Base-by-base conservation (phyloP, 192 early-diverging fungal genomes). In the Oehlia diaphana region DNA sequence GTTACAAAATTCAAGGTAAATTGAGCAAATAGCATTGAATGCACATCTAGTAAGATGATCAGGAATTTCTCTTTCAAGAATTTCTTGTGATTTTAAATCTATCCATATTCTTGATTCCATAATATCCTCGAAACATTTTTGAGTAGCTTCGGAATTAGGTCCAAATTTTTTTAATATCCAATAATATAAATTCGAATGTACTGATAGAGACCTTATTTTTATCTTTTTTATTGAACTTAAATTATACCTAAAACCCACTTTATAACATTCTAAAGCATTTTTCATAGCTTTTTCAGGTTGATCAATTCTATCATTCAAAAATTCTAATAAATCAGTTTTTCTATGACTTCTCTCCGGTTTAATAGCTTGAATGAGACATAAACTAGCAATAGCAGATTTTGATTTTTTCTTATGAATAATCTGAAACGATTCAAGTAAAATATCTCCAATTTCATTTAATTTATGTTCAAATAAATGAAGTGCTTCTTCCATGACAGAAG, bases 401-500 rank as follows among this genome's bases (percentile, higher is more conserved):
- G 47, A 58, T 37, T 62, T 10, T 0, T 61, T 28, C 0, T 61
- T 31, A 63, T 42, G 74, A 61, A 75, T 4, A 4, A 7, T 37
- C 31, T 53, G 10, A 63, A 75, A 75, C 2, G 74, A 3, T 14
- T 75, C 53, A 1, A 75, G 3, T 2, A 75, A 63, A 19, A 3
- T 35, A 14, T 75, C 74, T 1, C 74, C 74, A 9, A 75, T 37
- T 23, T 61, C 74, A 10, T 28, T 33, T 33, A 75, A 26, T 4
- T 14, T 28, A 75, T 75, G 49, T 16, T 63, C 58, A 50, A 75
- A 75, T 37, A 63, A 75, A 16, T 53, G 31, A 21, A 75, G 21
- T 33, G 53, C 58, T 33, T 75, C 74, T 63, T 37, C 74, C 8
- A 75, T 75, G 6, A 75, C 49, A 7, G n/a, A 7, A 28, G 9